Conservation (phyloP, 2,329 filamentous ascomycete species). For the Venturia carpophila region DNA sequence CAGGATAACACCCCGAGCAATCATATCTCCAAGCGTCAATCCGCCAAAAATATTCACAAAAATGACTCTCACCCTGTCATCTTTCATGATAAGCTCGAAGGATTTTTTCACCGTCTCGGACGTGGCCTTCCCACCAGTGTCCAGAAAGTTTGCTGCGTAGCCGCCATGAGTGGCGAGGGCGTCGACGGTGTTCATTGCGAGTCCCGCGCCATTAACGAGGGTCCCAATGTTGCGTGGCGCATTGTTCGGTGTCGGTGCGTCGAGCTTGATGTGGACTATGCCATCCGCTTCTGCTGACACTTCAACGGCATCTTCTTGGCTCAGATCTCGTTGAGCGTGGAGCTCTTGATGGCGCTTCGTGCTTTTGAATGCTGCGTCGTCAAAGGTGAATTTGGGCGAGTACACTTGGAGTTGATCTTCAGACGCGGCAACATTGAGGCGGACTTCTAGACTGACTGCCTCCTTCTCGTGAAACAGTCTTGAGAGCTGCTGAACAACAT, state of each 20-base stretch:
- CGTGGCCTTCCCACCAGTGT: constrained; percentile 84
- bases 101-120: constrained; percentile 69
- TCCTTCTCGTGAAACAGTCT: constrained; percentile 57
- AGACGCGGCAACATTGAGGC: constrained; percentile 34
- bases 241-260: constrained; percentile 19
- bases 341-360: constrained; percentile 52
- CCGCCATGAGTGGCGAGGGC: constrained; percentile 56
- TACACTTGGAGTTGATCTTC: constrained; percentile 42
- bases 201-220: constrained; percentile 78
- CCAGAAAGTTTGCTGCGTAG: constrained; percentile 72
- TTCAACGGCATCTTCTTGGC: constrained; percentile 48
- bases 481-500: constrained; percentile 48
- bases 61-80: constrained; percentile 62
- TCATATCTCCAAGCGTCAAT: constrained; percentile 71
- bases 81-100: constrained; percentile 65
- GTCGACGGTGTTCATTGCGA: constrained; percentile 88
- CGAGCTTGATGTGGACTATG: constrained; percentile 68
- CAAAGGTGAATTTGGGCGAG: constrained; percentile 55
- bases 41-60: constrained; percentile 68
- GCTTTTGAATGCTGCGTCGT: constrained; percentile 60
- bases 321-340: constrained; percentile 48
- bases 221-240: constrained; percentile 57
- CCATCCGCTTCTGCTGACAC: constrained; percentile 59
- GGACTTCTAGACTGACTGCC: constrained; percentile 51
- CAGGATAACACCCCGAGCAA: constrained; percentile 64